These are phyloP conservation scores for Trametes sanguinea DNA, from an alignment of 768 basidiomycete genomes.

Conservation along the genomic window DNA sequence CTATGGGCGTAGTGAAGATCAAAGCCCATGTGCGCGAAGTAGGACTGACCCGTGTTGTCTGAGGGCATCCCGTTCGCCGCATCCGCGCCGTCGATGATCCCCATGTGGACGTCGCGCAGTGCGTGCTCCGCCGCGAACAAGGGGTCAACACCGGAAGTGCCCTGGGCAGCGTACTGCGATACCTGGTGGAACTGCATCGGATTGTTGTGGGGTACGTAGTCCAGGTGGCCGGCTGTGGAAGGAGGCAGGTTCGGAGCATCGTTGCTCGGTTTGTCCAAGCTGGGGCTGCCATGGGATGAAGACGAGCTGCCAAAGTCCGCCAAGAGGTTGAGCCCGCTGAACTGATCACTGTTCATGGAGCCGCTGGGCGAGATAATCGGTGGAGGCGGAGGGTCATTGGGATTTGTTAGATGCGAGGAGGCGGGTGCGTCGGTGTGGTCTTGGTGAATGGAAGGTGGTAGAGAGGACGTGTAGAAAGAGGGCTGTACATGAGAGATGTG, in stretches of 20 bases:
- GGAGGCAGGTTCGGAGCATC: background rate
- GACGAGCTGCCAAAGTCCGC: background rate
- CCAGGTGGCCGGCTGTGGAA: background rate
- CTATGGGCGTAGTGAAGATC: background rate
- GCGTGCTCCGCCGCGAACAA: constrained; percentile 12
- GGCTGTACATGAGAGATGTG: too few relatives aligned
- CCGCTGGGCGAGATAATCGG: background rate
- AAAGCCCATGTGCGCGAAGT: background rate
- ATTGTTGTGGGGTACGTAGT: background rate
- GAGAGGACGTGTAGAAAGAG: too few relatives aligned
- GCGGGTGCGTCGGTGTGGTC: too few relatives aligned
- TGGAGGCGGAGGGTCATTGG: background rate
- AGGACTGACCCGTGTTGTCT: background rate
- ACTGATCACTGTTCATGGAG: background rate
- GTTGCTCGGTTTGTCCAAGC: background rate
- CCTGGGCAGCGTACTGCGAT: background rate
- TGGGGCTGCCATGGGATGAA: background rate
- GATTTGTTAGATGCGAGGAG: background rate
- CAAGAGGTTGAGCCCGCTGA: background rate
- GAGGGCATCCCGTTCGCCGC: too few relatives aligned
- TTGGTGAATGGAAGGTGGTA: too few relatives aligned
- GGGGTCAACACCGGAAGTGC: background rate
- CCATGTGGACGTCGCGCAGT: background rate
- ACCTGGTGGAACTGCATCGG: constrained; percentile 5
- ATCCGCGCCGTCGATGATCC: background rate